Conservation (phyloP, 2,329 filamentous ascomycete genomes). For the Phyllosticta citriasiana region DNA sequence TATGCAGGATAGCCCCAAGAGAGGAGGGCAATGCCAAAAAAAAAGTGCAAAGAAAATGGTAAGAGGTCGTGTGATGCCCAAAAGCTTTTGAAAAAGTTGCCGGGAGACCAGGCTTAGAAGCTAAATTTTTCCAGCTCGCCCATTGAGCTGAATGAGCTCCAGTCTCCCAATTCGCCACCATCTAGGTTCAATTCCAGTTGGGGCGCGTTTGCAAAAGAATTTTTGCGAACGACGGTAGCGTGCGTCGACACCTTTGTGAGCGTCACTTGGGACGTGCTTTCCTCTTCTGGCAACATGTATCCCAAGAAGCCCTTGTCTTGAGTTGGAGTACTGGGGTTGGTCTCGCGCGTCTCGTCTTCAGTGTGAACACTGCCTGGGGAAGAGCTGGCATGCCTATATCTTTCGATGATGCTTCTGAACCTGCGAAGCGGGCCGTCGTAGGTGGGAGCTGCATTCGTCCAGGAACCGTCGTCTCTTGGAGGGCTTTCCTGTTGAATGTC, state of each 20-base stretch:
- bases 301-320: slow-evolving; percentile 19
- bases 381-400: background rate
- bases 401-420: background rate
- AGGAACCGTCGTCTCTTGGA: background rate
- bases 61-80: background rate
- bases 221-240: slow-evolving; percentile 2
- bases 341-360: background rate
- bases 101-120: background rate
- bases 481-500: background rate
- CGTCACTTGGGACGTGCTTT: slow-evolving; percentile 19
- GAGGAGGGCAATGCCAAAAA: background rate
- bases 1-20: background rate
- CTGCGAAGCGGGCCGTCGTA: background rate
- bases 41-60: background rate
- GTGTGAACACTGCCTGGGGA: background rate
- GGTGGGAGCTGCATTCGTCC: background rate
- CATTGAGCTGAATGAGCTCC: background rate
- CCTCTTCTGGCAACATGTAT: slow-evolving; percentile 24
- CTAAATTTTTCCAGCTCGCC: background rate
- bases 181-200: background rate
- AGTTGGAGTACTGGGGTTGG: background rate
- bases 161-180: background rate
- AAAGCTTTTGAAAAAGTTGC: background rate
- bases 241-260: slow-evolving; percentile 15
- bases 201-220: background rate